Conservation (phyloP, 306 rosid genomes). For the Pueraria montana region DNA sequence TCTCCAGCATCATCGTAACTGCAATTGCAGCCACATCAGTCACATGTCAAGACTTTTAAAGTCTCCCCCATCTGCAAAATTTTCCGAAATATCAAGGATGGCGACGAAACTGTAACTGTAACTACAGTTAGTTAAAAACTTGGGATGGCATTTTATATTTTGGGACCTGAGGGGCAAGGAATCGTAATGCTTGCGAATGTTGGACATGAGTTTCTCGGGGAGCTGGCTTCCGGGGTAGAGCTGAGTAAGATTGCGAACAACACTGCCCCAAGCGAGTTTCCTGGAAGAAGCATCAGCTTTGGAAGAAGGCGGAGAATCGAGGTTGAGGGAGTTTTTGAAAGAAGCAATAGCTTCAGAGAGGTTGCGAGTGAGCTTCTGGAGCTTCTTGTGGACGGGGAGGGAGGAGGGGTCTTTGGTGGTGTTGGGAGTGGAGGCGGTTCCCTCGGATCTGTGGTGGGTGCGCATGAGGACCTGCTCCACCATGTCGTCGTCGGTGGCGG, state of each 20-base stretch:
- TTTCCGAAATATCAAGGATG: neutral
- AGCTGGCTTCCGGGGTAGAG: slow-evolving; percentile 92
- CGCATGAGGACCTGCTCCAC: slow-evolving; percentile 87
- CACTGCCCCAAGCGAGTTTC: slow-evolving; percentile 81
- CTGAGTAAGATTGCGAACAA: slow-evolving; percentile 82
- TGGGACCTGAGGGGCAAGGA: slow-evolving; percentile 84
- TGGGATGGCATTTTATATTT: neutral
- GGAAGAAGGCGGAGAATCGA: slow-evolving; percentile 53
- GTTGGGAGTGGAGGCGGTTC: slow-evolving; percentile 30
- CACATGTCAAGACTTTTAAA: neutral
- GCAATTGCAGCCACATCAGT: neutral
- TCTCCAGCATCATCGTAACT: too few relatives aligned
- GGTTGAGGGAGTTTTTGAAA: slow-evolving; percentile 76
- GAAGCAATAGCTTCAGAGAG: slow-evolving; percentile 83
- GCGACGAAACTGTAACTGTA: neutral
- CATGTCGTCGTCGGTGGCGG: slow-evolving; percentile 64
- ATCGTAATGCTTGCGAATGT: slow-evolving; percentile 87
- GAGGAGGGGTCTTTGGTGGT: slow-evolving; percentile 35
- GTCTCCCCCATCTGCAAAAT: neutral
- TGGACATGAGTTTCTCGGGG: slow-evolving; percentile 90
- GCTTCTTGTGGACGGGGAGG: slow-evolving; percentile 66
- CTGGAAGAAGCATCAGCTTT: slow-evolving; percentile 25
- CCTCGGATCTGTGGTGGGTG: slow-evolving; percentile 80
- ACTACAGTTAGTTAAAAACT: neutral
- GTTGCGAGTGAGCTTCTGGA: slow-evolving; percentile 83